Evolutionary conservation across 2,329 filamentous ascomycete species (phyloP), one percentile per base, ranked within the genome.

Genomic region (Biscogniauxia marginata): DNA sequence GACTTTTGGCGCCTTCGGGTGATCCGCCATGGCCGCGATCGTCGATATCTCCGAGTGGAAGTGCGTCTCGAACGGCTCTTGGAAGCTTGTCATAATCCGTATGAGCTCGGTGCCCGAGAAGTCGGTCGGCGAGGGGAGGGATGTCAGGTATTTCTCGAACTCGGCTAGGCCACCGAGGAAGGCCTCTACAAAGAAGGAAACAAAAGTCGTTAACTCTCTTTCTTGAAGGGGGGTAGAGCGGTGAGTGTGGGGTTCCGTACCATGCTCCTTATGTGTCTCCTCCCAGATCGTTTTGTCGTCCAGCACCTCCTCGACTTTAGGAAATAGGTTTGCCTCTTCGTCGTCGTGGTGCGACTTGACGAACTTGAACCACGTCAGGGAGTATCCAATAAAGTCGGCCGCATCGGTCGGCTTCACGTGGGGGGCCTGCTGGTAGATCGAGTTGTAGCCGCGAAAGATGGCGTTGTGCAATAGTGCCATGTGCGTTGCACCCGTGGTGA

Each of bases 361-460:
- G 62, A 85, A 84, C 55, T 80, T 78, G 71, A 79, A 76, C 81
- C 83, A 86, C 0, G 83, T 79, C 52, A 82, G 73, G 24, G 75
- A 74, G 70, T 87, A 87, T 18, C 77, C 77, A 52, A 86, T 70
- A 62, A 88, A 87, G 67, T 82, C 79, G 49, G 71, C 67, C 67
- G 79, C 79, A 67, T 86, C 82, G n/a, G 69, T 68, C 2, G 77
- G 75, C 8, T 75, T 67, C 45, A 86, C 70, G 62, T 80, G 73
- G 9, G 78, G 76, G 0, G 82, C 83, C 68, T 87, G 84, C 44
- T 80, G 77, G 67, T 82, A 85, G 65, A 88, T 85, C 64, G 78
- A 81, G 70, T 88, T 87, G 74, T 83, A 85, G 53, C 83, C 82
- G 45, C 84, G 82, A 60, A 87, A 80, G 64, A 87, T 81, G 54